Evolutionary conservation across 2,329 filamentous ascomycete genomes (phyloP).

Genomic region (Xylariaceae sp.): DNA sequence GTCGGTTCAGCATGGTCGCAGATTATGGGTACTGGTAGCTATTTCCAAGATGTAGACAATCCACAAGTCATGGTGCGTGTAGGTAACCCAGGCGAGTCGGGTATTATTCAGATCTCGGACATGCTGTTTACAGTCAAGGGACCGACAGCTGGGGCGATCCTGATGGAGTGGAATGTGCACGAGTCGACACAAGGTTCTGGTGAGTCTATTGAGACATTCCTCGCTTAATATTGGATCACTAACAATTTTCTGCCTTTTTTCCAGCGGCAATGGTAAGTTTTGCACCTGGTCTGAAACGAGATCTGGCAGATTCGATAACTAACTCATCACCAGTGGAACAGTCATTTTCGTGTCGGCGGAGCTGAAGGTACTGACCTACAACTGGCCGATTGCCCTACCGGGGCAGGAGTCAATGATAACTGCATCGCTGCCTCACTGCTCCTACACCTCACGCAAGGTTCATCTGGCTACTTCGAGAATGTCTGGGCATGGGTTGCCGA

Average conservation of each 20-base stretch:
- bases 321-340: constrained; percentile 68
- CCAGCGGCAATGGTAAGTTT: too few species aligned
- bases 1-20: too few species aligned
- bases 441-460: constrained; percentile 41
- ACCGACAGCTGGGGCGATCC: constrained; percentile 62
- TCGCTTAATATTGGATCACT: too few species aligned
- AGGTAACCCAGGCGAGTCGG: constrained; percentile 56
- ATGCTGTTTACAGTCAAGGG: constrained; percentile 64
- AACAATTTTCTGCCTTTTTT: background rate
- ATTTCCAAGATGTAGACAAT: too few species aligned
- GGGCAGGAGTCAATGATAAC: too few species aligned
- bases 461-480: constrained; percentile 49
- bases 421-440: constrained; percentile 58
- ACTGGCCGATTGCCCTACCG: too few species aligned
- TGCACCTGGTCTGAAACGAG: too few species aligned
- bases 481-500: constrained; percentile 66
- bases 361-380: constrained; percentile 63
- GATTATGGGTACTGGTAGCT: too few species aligned
- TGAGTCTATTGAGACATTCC: too few species aligned
- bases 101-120: constrained; percentile 65
- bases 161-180: constrained; percentile 78
- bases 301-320: too few species aligned
- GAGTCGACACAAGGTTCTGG: too few species aligned
- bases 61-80: constrained; percentile 41
- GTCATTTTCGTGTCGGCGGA: constrained; percentile 70